Evolutionary conservation across 1,139 yeast genomes (phyloP).

Genomic region (Scheffersomyces insectosa): DNA sequence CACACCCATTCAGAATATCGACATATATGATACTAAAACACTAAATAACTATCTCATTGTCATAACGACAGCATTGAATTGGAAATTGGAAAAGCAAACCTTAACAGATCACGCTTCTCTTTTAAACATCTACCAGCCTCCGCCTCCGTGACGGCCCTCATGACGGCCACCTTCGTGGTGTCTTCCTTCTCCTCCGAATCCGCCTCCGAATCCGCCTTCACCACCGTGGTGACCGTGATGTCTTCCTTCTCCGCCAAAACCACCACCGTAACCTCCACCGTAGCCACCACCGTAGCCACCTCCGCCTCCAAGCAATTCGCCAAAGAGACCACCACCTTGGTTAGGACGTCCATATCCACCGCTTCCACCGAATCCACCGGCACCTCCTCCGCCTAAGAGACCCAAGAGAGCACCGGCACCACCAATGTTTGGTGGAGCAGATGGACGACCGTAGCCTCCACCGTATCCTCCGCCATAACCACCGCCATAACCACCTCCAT

Average conservation of each 20-base stretch:
- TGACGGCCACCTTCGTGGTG: conserved; percentile 1
- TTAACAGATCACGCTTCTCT: too few species aligned
- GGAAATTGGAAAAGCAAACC: too few species aligned
- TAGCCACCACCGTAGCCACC: background rate
- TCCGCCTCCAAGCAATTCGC: conserved; percentile 1
- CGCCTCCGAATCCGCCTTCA: conserved; percentile 2
- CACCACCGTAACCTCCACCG: background rate
- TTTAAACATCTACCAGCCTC: background rate
- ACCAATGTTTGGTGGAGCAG: conserved; percentile 1
- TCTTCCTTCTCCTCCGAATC: conserved; percentile 1
- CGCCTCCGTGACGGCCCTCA: conserved; percentile 1
- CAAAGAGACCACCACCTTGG: background rate
- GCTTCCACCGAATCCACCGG: conserved; percentile 7
- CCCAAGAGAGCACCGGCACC: conserved; percentile 13
- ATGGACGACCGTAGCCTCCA: conserved; percentile 4
- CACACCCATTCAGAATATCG: too few species aligned
- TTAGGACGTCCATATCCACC: conserved; percentile 1
- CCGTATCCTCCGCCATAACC: conserved; percentile 11
- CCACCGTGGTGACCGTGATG: conserved; percentile 2
- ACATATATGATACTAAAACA: too few species aligned
- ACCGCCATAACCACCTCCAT: conserved; percentile 7
- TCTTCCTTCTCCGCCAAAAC: conserved; percentile 1
- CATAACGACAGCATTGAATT: too few species aligned
- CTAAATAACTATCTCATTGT: too few species aligned
- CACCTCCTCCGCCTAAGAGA: conserved; percentile 9